These are phyloP conservation scores for Hyphopichia burtonii DNA, from an alignment of 1,139 yeast species.

Conservation along the genomic window DNA sequence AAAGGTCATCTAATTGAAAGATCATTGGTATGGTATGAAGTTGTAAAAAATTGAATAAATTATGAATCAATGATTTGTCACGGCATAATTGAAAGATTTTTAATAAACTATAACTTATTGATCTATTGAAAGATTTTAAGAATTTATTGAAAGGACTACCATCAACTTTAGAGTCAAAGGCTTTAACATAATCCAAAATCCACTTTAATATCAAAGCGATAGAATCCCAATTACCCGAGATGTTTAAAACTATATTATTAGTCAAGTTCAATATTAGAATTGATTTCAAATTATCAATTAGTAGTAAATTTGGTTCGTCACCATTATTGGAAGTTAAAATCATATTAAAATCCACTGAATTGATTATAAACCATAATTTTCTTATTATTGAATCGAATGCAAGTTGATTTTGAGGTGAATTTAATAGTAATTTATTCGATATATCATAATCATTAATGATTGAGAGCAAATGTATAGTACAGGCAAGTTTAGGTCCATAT, in stretches of 20 bases:
- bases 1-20: not conserved
- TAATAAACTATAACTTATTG: conserved; percentile 24
- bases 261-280: conserved; percentile 30
- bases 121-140: conserved; percentile 12
- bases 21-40: conserved; percentile 4
- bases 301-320: conserved; percentile 7
- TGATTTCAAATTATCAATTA: conserved; percentile 28
- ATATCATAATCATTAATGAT: conserved; percentile 39
- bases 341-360: conserved; percentile 10
- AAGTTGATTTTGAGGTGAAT: conserved; percentile 20
- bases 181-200: conserved; percentile 24
- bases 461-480: conserved; percentile 30
- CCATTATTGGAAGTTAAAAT: conserved; percentile 1
- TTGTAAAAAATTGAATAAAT: conserved; percentile 15
- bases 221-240: conserved; percentile 26
- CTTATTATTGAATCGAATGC: conserved; percentile 32
- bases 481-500: conserved; percentile 8
- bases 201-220: conserved; percentile 29
- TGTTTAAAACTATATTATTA: conserved; percentile 27
- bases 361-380: conserved; percentile 34
- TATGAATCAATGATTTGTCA: conserved; percentile 16
- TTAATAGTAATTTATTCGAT: conserved; percentile 27
- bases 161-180: conserved; percentile 8
- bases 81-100: conserved; percentile 20
- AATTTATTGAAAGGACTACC: not conserved